Evolutionary conservation across 768 basidiomycete species (phyloP).

Genomic region (Coprinopsis cinerea): DNA sequence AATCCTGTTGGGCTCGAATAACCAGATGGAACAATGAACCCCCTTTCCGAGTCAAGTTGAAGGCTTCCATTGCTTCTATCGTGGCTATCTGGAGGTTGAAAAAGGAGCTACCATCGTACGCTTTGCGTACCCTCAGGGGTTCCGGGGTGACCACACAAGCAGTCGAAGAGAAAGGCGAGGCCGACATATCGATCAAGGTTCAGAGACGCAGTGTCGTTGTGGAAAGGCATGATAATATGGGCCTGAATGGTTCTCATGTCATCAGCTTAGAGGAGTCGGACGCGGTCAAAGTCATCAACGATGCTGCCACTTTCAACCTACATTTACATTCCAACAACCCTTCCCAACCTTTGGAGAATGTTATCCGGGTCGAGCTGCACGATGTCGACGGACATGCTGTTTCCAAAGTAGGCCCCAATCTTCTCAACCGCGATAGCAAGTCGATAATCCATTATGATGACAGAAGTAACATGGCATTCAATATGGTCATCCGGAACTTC

Average conservation of each 20-base stretch:
- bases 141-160: constrained; percentile 41
- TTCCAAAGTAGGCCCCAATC: constrained; percentile 38
- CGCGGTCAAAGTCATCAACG: constrained; percentile 39
- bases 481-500: constrained; percentile 43
- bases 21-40: constrained; percentile 46
- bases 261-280: constrained; percentile 31
- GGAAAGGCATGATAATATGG: constrained; percentile 39
- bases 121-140: constrained; percentile 27
- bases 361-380: constrained; percentile 50
- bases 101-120: constrained; percentile 27
- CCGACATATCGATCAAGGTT: constrained; percentile 47
- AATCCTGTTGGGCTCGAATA: constrained; percentile 47
- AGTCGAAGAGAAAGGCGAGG: constrained; percentile 36
- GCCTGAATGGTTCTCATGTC: constrained; percentile 29
- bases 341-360: constrained; percentile 36
- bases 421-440: constrained; percentile 37
- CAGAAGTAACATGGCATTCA: constrained; percentile 33
- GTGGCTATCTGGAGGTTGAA: constrained; percentile 39
- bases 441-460: constrained; percentile 40
- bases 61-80: constrained; percentile 40
- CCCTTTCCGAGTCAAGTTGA: constrained; percentile 50
- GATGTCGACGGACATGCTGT: constrained; percentile 38
- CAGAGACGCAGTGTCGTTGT: constrained; percentile 34
- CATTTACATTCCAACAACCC: constrained; percentile 51
- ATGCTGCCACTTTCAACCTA: constrained; percentile 54